These are phyloP conservation scores for Schizosaccharomyces osmophilus DNA, from an alignment of 805 yeast genomes.

Conservation along the genomic window DNA sequence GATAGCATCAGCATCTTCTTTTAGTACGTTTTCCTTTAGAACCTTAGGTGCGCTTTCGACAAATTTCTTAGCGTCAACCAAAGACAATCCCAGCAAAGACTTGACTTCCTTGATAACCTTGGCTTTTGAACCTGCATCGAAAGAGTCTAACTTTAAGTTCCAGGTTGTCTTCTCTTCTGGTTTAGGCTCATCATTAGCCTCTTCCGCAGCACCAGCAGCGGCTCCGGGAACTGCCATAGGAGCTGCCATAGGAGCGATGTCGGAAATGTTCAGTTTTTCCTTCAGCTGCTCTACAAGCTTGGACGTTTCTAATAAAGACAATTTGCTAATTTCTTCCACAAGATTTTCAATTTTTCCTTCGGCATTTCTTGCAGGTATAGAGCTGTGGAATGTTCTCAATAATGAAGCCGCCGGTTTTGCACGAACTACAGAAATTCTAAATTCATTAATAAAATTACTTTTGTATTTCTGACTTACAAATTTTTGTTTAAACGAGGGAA, in stretches of 20 bases:
- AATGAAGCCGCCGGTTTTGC: too few relatives aligned
- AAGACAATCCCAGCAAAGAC: slow-evolving; percentile 64
- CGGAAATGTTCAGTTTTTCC: slow-evolving; percentile 57
- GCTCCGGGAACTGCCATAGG: slow-evolving; percentile 37
- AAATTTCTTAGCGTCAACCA: slow-evolving; percentile 91
- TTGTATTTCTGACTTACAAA: not conserved
- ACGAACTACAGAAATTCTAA: too few relatives aligned
- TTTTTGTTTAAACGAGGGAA: not conserved
- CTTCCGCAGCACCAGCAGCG: slow-evolving; percentile 46
- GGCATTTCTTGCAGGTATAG: not conserved
- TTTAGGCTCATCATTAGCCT: slow-evolving; percentile 48
- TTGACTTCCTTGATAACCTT: slow-evolving; percentile 95
- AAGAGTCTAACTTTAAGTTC: slow-evolving; percentile 71
- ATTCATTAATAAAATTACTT: too few relatives aligned
- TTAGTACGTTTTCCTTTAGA: slow-evolving; percentile 80
- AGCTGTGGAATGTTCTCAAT: not conserved
- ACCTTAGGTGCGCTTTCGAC: slow-evolving; percentile 95
- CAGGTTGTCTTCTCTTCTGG: slow-evolving; percentile 77
- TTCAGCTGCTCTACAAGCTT: slow-evolving; percentile 38
- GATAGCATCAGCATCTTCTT: slow-evolving; percentile 94
- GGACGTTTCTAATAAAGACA: slow-evolving; percentile 88
- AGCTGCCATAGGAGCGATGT: slow-evolving; percentile 63
- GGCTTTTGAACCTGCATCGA: slow-evolving; percentile 87
- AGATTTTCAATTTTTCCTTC: slow-evolving; percentile 65
- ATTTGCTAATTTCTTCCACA: slow-evolving; percentile 72